Base-by-base conservation (phyloP, 768 basidiomycete species). In the Termitomyces titanicus region DNA sequence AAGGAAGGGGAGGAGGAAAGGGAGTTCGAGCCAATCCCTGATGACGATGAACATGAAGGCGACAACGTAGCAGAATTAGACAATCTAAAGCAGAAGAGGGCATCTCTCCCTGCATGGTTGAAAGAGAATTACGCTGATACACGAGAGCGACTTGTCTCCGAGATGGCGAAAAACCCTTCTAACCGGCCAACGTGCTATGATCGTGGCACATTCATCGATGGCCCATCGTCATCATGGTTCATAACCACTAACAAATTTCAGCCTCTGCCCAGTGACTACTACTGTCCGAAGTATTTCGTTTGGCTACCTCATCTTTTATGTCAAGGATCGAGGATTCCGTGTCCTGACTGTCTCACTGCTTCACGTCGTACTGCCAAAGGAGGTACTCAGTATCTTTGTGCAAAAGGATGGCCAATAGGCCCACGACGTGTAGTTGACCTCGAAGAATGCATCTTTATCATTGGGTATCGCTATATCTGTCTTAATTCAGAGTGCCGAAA, bases 271-370 rank as follows among this genome's bases (percentile, higher is more conserved):
- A 11, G 17, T 15, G 25, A 43, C 8, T 50, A 52, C 46, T 60
- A 60, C 20, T 40, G 45, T 38, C 56, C 59, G 25, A 37, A 54
- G 38, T 54, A 56, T 49, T 61, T 59, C 22, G 35, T 61, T 29
- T 61, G 61, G 61, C 25, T 61, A 13, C 61, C 61, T 24, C 61
- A 61, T 47, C 54, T 59, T 29, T 34, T 56, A 27, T 35, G 37
- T 27, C n/a, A n/a, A n/a, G n/a, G n/a, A n/a, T 15, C 38, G 4
- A 22, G 24, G 31, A 61, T 61, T 42, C 60, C 60, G 15, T 61
- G 57, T 38, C 60, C 57, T 1, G 46, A 54, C 24, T 61, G 60
- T 38, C 18, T 47, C 35, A 31, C 54, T 25, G 29, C 31, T 24
- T n/a, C 34, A 33, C 50, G 57, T 39, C 59, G 18, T 5, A 13